These are phyloP conservation scores for Fallopia convolvulus DNA, from an alignment of 148 eudicot genomes.

Conservation along the genomic window DNA sequence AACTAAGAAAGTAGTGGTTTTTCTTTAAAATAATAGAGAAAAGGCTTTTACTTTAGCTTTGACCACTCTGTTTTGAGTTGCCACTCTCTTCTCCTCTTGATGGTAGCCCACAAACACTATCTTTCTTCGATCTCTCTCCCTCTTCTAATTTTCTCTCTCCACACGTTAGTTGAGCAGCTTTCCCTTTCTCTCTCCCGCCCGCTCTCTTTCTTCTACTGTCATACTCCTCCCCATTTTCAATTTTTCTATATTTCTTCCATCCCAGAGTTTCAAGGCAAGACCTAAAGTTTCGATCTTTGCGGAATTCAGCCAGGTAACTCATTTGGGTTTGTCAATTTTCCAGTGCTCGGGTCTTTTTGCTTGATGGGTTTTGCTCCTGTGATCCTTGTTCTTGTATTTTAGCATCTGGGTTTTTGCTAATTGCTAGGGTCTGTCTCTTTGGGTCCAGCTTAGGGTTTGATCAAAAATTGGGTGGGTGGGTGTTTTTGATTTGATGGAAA, in stretches of 20 bases:
- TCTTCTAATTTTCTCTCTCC: conserved; percentile 18
- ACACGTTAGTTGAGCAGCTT: conserved; percentile 19
- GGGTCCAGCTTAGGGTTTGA: conserved; percentile 15
- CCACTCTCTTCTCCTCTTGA: conserved; percentile 23
- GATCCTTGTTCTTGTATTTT: conserved; percentile 20
- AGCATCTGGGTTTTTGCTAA: conserved; percentile 32
- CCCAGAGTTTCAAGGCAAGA: conserved; percentile 26
- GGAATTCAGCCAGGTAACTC: conserved; percentile 20
- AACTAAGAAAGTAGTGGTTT: too few relatives aligned
- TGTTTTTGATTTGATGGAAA: conserved; percentile 42
- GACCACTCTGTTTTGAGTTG: conserved; percentile 17
- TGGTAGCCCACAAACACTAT: conserved; percentile 35
- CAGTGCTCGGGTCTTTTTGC: conserved; percentile 30
- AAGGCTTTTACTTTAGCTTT: conserved; percentile 33
- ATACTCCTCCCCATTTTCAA: conserved; percentile 15
- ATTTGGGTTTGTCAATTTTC: conserved; percentile 22
- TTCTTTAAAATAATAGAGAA: too few relatives aligned
- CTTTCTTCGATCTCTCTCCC: conserved; percentile 11
- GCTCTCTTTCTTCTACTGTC: conserved; percentile 8
- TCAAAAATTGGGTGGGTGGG: conserved; percentile 13
- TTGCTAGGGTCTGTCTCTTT: conserved; percentile 18
- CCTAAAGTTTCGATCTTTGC: conserved; percentile 47
- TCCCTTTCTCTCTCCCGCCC: conserved; percentile 15
- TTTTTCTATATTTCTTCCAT: conserved; percentile 4
- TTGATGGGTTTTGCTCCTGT: conserved; percentile 5